Evolutionary conservation across 179 eudicot species (phyloP), one percentile per base, ranked within the genome.

Genomic region (Gypsophila paniculata): DNA sequence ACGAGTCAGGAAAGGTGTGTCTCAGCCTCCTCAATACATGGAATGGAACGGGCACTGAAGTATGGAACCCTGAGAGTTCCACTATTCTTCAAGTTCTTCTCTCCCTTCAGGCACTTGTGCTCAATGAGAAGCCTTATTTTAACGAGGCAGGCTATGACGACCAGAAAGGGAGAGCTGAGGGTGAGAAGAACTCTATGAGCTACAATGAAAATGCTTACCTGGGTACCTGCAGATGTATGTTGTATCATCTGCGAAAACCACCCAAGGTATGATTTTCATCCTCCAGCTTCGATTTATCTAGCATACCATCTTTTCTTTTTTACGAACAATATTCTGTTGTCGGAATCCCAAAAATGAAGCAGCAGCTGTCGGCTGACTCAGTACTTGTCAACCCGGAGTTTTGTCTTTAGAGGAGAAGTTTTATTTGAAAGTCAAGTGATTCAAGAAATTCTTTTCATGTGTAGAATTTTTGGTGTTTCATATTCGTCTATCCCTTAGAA

Each of bases 21-120:
- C 95, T 95, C 8, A 95, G 99, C 82, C 93, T 95, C 26, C 86
- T 95, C 54, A 95, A 95, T 67, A 95, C 99, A 36, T 95, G 99
- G 99, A 80, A 85, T 5, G 99, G 99, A 69, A 82, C 83, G 5
- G 96, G 91, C 53, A 86, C 85, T 44, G 99, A 95, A 86, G 89
- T 84, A 57, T 95, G 99, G 99, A 92, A 86, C 74, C 95, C 96
- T 5, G 80, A 53, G 55, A 87, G 87, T 75, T 95, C 99, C 15
- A 92, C 90, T 12, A 82, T 95, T 74, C 99, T 92, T 73, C 99
- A 92, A 85, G 88, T 95, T 78, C 91, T 95, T 69, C 87, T 95
- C 78, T 95, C 99, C 21, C 95, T 95, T 58, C 99, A 92, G 71
- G 96, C 97, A n/a, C 95, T 95, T 15, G 97, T 95, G 75, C 99